Evolutionary conservation across 2,329 filamentous ascomycete species (phyloP), one percentile per base, ranked within the genome.

Genomic region (Endothia cerciana): DNA sequence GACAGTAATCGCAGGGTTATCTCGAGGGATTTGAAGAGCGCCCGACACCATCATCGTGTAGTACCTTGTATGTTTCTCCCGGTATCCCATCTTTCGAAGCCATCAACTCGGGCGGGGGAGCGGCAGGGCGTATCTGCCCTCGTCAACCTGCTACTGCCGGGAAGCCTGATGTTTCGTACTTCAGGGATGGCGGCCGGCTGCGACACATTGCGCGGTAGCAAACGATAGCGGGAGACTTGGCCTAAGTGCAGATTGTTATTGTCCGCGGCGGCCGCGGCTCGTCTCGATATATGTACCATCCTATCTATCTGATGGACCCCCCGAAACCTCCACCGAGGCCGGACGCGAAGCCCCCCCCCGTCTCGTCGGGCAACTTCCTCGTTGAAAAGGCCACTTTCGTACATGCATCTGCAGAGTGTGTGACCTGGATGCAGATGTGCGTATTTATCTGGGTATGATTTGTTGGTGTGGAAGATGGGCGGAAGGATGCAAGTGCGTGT

Each of bases 301-400:
- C n/a, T n/a, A n/a, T n/a, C 45, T 65, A 65, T 60, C 53, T 51
- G 53, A 59, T n/a, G n/a, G 38, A 41, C 49, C 45, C 40, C 36
- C 43, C 40, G 41, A 51, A 60, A 60, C 41, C 33, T 51, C 36
- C 11, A 19, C 45, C 17, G 33, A 60, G n/a, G 59, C 59, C 33
- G 51, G 19, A 13, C 43, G 41, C 59, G 45, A 43, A 49, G 4
- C 13, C 8, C 51, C 17, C 13, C 8, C 51, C 19, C 15, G 22
- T 33, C 25, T 33, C 25, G 40, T 60, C 25, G 56, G n/a, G n/a
- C 25, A 45, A n/a, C 22, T 11, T 47, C 15, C 4, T 6, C 25
- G 22, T 49, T 25, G 45, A 22, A 28, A n/a, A 49, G 45, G 45
- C 8, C 36, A 25, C 15, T 25, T 30, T n/a, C 51, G 25, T 36